These are phyloP conservation scores for Pyrenochaeta sp. DNA, from an alignment of 2,329 filamentous ascomycete genomes.

Conservation along the genomic window DNA sequence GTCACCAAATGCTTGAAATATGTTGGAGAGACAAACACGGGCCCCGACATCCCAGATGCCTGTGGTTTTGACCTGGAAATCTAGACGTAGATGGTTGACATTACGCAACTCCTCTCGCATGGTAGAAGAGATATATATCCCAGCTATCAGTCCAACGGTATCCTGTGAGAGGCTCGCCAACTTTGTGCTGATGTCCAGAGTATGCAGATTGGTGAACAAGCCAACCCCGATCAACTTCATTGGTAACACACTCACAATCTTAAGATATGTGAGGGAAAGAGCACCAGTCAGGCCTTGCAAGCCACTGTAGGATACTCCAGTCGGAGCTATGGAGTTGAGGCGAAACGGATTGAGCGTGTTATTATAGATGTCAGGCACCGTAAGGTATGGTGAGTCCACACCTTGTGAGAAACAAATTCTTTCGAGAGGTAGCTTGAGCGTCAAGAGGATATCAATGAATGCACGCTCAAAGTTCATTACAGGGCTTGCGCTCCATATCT, in stretches of 20 bases:
- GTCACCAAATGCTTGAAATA: conserved; percentile 7
- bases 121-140: not conserved
- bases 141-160: not conserved
- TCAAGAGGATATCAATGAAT: conserved; percentile 1
- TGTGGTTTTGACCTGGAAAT: conserved; percentile 9
- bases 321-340: not conserved
- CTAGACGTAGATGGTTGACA: conserved; percentile 19
- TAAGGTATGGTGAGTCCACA: not conserved
- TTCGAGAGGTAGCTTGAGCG: conserved; percentile 11
- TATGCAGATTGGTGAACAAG: conserved; percentile 3
- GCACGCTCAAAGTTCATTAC: not conserved
- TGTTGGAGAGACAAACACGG: conserved; percentile 8
- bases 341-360: not conserved
- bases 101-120: not conserved
- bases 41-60: not conserved
- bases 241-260: not conserved
- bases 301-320: not conserved
- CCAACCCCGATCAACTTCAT: not conserved
- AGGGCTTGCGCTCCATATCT: not conserved
- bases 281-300: not conserved
- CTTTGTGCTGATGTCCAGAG: conserved; percentile 10
- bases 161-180: not conserved
- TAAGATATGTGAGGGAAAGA: conserved; percentile 1
- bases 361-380: not conserved
- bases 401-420: conserved; percentile 14